These are phyloP conservation scores for Paecilomyces variotii DNA, from an alignment of 2,329 filamentous ascomycete species.

Conservation along the genomic window DNA sequence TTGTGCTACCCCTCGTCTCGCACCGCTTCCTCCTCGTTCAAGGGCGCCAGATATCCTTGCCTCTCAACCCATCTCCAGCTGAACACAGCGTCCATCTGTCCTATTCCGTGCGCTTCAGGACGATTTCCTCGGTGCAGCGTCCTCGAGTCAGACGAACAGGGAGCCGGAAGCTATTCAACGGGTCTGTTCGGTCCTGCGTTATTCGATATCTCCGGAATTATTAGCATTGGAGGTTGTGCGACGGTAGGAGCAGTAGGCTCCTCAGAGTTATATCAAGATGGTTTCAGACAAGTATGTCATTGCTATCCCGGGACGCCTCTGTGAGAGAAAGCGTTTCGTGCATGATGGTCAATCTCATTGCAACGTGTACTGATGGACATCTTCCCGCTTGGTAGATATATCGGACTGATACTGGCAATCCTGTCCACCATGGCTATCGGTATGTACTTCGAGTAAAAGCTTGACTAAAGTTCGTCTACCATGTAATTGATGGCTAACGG, in stretches of 20 bases:
- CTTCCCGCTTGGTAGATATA: constrained; percentile 27
- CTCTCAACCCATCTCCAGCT: constrained; percentile 9
- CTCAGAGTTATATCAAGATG: constrained; percentile 24
- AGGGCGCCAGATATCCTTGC: constrained; percentile 1
- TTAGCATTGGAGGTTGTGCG: constrained; percentile 25
- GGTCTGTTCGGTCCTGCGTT: neutral
- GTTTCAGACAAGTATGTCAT: constrained; percentile 35
- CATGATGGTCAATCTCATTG: neutral
- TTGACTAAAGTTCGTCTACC: neutral
- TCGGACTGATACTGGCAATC: constrained; percentile 40
- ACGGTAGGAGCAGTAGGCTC: constrained; percentile 30
- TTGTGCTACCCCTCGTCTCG: neutral
- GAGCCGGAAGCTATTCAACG: neutral
- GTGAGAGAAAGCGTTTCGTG: neutral
- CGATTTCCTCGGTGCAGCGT: neutral
- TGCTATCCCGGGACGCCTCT: neutral
- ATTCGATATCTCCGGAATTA: constrained; percentile 5
- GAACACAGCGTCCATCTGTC: constrained; percentile 3
- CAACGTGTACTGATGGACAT: neutral
- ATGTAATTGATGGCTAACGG: constrained; percentile 3
- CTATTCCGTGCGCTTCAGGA: neutral
- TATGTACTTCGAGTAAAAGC: constrained; percentile 13
- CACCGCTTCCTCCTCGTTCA: neutral
- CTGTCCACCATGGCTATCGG: constrained; percentile 42
- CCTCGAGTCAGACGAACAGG: neutral